These are phyloP conservation scores for Alternaria conjuncta DNA, from an alignment of 2,329 filamentous ascomycete species.

Conservation along the genomic window DNA sequence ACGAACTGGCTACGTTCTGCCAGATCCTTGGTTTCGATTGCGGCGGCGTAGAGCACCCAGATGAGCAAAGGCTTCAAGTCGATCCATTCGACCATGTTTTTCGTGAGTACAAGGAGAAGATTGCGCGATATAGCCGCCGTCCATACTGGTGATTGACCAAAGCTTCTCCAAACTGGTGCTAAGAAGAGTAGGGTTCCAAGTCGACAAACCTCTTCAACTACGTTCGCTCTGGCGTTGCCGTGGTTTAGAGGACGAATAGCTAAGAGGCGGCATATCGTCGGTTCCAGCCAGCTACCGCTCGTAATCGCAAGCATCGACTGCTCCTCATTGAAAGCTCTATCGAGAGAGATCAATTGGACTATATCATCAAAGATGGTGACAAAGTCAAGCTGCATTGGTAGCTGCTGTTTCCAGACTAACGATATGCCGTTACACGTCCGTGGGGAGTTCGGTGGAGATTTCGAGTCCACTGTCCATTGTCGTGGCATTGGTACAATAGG, in stretches of 20 bases:
- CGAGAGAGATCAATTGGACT: constrained; percentile 31
- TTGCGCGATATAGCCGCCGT: constrained; percentile 30
- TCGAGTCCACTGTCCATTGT: constrained; percentile 31
- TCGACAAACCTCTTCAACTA: constrained; percentile 41
- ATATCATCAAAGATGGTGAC: constrained; percentile 39
- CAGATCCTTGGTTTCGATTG: constrained; percentile 32
- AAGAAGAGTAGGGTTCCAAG: constrained; percentile 39
- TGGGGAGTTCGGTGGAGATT: constrained; percentile 66
- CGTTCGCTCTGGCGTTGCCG: constrained; percentile 16
- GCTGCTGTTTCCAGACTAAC: constrained; percentile 63
- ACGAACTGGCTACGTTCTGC: constrained; percentile 34
- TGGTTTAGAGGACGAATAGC: constrained; percentile 26
- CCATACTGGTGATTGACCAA: constrained; percentile 35
- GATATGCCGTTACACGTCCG: constrained; percentile 60
- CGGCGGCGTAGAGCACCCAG: constrained; percentile 37
- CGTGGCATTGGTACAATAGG: constrained; percentile 32
- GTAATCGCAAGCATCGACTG: constrained; percentile 29
- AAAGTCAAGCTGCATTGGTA: constrained; percentile 34
- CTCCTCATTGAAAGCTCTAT: constrained; percentile 30
- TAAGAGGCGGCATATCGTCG: constrained; percentile 34
- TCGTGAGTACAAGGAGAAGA: constrained; percentile 27
- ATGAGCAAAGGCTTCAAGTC: constrained; percentile 36
- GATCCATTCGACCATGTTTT: constrained; percentile 33
- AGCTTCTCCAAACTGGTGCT: constrained; percentile 32
- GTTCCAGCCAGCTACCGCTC: constrained; percentile 40